Evolutionary conservation across 2,329 filamentous ascomycete genomes (phyloP).

Genomic region (Teratosphaeria epicoccoides): DNA sequence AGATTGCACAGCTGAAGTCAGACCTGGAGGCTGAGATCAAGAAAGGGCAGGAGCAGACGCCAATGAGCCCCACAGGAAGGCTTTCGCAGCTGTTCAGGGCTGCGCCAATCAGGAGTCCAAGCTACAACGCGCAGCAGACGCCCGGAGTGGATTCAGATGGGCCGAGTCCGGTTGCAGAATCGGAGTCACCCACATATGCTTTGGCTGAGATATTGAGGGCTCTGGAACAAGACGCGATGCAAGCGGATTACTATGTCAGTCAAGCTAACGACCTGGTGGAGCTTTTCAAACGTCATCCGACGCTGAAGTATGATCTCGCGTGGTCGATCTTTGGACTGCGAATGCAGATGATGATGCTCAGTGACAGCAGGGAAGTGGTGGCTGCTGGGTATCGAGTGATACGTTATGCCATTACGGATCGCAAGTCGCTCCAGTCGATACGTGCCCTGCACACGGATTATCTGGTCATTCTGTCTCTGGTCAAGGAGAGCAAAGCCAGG

Average conservation of each 20-base stretch:
- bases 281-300: constrained; percentile 86
- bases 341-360: constrained; percentile 91
- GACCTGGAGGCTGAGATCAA: constrained; percentile 51
- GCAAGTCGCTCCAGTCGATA: constrained; percentile 79
- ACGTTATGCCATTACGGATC: constrained; percentile 86
- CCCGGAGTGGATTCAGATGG: background rate
- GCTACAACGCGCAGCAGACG: constrained; percentile 20
- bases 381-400: constrained; percentile 90
- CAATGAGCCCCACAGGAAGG: constrained; percentile 33
- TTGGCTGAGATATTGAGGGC: constrained; percentile 84
- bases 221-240: constrained; percentile 76
- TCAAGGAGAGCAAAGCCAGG: constrained; percentile 93
- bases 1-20: constrained; percentile 49
- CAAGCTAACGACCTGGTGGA: constrained; percentile 89
- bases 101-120: constrained; percentile 44
- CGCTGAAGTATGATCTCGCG: constrained; percentile 88
- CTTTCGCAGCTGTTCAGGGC: constrained; percentile 48
- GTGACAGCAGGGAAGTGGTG: constrained; percentile 89
- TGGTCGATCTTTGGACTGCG: constrained; percentile 92
- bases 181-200: constrained; percentile 76
- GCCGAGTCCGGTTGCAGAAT: constrained; percentile 31
- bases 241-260: constrained; percentile 88
- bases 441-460: constrained; percentile 82
- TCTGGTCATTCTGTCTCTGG: constrained; percentile 79
- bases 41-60: constrained; percentile 45